Conservation (phyloP, 768 basidiomycete species). For the Rhodotorula babjevae region DNA sequence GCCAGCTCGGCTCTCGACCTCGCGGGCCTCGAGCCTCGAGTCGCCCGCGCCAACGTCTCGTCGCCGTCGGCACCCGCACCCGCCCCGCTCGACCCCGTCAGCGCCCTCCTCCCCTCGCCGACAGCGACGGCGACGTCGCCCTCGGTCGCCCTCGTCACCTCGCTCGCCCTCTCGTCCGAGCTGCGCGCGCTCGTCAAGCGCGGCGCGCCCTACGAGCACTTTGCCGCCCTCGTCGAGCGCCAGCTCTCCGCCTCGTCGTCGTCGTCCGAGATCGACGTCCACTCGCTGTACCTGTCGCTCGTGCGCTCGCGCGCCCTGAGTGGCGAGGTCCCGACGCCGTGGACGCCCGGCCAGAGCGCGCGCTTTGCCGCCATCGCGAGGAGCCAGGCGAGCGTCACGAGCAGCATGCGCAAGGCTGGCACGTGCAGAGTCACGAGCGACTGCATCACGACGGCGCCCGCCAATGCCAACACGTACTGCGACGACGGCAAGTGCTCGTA, state of each 20-base stretch:
- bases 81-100: not conserved
- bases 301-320: not conserved
- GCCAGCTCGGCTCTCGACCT: conserved; percentile 10
- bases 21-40: not conserved
- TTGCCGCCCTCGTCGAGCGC: not conserved
- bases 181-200: not conserved
- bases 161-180: not conserved
- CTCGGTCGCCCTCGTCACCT: not conserved
- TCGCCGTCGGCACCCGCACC: conserved; percentile 6
- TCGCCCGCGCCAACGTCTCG: not conserved
- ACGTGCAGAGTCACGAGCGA: not conserved
- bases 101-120: not conserved
- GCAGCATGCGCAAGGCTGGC: not conserved
- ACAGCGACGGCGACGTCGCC: not conserved
- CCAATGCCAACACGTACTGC: not conserved
- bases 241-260: not conserved
- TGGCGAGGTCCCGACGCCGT: not conserved
- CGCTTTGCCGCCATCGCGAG: not conserved
- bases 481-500: not conserved
- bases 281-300: not conserved
- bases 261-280: not conserved
- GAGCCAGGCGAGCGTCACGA: not conserved
- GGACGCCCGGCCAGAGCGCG: not conserved
- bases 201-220: not conserved
- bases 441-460: not conserved